Percentiles rank a stretch among this genome's conserved stretches.
These are phyloP conservation scores for Sonneratia alba DNA, from an alignment of 345 rosid genomes.

Conservation along the genomic window DNA sequence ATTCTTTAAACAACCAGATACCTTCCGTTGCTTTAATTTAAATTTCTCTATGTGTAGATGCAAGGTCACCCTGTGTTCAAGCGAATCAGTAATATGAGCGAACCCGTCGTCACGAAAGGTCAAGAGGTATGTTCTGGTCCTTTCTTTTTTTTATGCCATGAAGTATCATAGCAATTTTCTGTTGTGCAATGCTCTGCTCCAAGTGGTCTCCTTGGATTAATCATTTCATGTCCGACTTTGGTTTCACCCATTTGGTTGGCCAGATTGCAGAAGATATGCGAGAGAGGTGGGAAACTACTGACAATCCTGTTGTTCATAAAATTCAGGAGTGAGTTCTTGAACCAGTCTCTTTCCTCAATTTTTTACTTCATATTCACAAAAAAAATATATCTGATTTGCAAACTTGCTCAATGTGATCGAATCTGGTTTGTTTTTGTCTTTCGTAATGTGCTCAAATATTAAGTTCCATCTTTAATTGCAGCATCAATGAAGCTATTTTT, in stretches of 20 bases:
- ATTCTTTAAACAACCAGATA: background rate
- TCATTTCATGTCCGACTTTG: background rate
- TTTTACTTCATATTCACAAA: background rate
- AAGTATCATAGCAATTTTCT: background rate
- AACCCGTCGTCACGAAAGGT: conserved; percentile 78
- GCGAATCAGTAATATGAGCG: conserved; percentile 57
- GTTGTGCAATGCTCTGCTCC: background rate
- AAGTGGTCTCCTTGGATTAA: background rate
- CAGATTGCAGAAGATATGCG: conserved; percentile 89
- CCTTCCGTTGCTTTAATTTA: background rate
- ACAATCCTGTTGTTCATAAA: conserved; percentile 84
- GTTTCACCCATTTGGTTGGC: conserved; percentile 12
- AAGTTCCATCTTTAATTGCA: conserved; percentile 21
- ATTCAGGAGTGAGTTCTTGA: conserved; percentile 72
- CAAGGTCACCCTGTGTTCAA: conserved; percentile 61
- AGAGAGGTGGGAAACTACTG: conserved; percentile 98
- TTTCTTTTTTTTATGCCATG: background rate
- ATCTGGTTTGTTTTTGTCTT: background rate
- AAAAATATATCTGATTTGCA: background rate
- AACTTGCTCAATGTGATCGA: background rate
- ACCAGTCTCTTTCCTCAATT: background rate
- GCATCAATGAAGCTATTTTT: conserved; percentile 68
- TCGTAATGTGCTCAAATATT: background rate
- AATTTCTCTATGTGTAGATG: conserved; percentile 32
- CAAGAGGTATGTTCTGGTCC: conserved; percentile 57